These are phyloP conservation scores for Acer yangbiense DNA, from an alignment of 345 rosid genomes.

Conservation along the genomic window DNA sequence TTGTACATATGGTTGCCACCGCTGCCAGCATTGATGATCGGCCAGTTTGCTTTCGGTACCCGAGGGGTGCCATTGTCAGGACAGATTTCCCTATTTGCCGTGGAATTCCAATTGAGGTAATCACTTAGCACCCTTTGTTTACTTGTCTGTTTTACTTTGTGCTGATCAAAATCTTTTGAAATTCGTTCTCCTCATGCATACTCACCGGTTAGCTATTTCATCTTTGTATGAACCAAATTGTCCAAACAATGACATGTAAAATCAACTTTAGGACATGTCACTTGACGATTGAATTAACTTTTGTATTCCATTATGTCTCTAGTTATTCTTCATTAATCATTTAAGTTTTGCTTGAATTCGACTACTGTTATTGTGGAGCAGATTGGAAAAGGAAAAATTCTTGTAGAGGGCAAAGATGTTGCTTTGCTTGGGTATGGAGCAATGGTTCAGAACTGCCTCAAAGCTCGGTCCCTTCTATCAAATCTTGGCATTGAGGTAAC, in stretches of 20 bases:
- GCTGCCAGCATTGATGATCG: conserved; percentile 69
- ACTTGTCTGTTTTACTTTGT: background rate
- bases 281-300: background rate
- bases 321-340: background rate
- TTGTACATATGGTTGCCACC: conserved; percentile 88
- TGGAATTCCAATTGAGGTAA: conserved; percentile 81
- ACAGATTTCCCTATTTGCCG: conserved; percentile 38
- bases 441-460: conserved; percentile 91
- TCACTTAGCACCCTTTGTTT: conserved; percentile 14
- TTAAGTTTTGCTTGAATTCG: conserved; percentile 4
- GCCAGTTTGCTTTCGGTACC: conserved; percentile 89
- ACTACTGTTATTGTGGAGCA: conserved; percentile 38
- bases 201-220: background rate
- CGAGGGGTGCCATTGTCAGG: conserved; percentile 70
- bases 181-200: background rate
- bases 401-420: conserved; percentile 77
- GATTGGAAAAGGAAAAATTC: conserved; percentile 83
- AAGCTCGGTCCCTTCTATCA: conserved; percentile 78
- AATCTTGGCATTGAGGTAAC: conserved; percentile 83
- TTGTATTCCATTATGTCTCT: background rate
- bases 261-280: background rate
- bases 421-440: conserved; percentile 92
- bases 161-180: conserved; percentile 5
- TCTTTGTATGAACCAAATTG: background rate
- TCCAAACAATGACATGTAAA: background rate